Evolutionary conservation across 2,329 filamentous ascomycete genomes (phyloP).

Genomic region (Curvularia verruculosa): DNA sequence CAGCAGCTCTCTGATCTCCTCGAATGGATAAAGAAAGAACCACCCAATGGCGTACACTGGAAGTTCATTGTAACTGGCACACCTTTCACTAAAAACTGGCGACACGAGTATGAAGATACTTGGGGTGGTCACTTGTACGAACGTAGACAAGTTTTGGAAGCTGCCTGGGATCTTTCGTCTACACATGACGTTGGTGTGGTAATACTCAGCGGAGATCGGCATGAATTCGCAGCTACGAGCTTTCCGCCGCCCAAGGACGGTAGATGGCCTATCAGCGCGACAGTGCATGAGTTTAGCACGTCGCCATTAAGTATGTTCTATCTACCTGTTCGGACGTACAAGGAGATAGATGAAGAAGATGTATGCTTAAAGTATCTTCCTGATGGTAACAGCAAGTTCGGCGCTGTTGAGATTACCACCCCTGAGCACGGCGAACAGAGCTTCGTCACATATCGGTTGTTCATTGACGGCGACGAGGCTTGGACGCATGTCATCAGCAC

Average conservation of each 20-base stretch:
- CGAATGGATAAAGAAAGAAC: slow-evolving; percentile 73
- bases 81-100: slow-evolving; percentile 98
- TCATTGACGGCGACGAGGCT: slow-evolving; percentile 76
- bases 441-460: slow-evolving; percentile 79
- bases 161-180: slow-evolving; percentile 87
- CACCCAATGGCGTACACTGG: slow-evolving; percentile 82
- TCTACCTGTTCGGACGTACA: slow-evolving; percentile 81
- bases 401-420: slow-evolving; percentile 77
- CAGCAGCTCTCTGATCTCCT: slow-evolving; percentile 81
- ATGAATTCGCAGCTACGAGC: slow-evolving; percentile 92
- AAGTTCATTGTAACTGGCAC: slow-evolving; percentile 91
- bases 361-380: slow-evolving; percentile 86
- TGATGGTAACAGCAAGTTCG: slow-evolving; percentile 87
- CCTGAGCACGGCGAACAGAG: slow-evolving; percentile 69
- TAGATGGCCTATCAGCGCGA: slow-evolving; percentile 55
- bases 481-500: slow-evolving; percentile 68
- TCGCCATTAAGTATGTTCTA: slow-evolving; percentile 95
- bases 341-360: slow-evolving; percentile 80
- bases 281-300: slow-evolving; percentile 87
- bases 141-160: slow-evolving; percentile 78
- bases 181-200: slow-evolving; percentile 75
- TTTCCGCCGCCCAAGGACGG: slow-evolving; percentile 68
- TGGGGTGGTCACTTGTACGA: slow-evolving; percentile 93
- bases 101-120: slow-evolving; percentile 83
- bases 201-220: slow-evolving; percentile 88